These are phyloP conservation scores for Lepiota subincarnata DNA, from an alignment of 768 basidiomycete genomes.

Conservation along the genomic window DNA sequence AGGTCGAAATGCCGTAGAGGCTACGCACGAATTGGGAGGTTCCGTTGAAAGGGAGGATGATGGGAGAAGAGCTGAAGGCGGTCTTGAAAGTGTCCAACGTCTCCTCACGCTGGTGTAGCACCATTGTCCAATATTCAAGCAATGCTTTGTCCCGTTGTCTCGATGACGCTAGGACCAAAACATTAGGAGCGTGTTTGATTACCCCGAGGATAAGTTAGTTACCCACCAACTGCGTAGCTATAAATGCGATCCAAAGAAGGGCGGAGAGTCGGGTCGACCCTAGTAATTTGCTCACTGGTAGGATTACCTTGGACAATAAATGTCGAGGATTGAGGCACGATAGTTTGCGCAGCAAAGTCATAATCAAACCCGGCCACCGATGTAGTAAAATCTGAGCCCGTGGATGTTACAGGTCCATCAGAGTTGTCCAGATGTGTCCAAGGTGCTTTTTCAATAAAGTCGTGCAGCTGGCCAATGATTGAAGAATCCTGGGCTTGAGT, in stretches of 20 bases:
- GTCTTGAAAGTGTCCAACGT: slow-evolving; percentile 46
- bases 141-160: slow-evolving; percentile 46
- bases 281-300: slow-evolving; percentile 36
- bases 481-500: slow-evolving; percentile 45
- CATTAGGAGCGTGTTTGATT: slow-evolving; percentile 5
- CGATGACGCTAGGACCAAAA: slow-evolving; percentile 44
- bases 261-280: slow-evolving; percentile 34
- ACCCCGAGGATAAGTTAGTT: background rate
- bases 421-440: slow-evolving; percentile 38
- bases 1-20: slow-evolving; percentile 37
- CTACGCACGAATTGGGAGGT: slow-evolving; percentile 33
- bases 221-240: slow-evolving; percentile 53
- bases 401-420: slow-evolving; percentile 37
- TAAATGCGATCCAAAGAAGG: slow-evolving; percentile 55
- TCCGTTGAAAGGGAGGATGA: slow-evolving; percentile 58
- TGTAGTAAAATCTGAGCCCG: slow-evolving; percentile 34
- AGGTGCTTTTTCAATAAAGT: slow-evolving; percentile 43
- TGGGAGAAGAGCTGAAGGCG: slow-evolving; percentile 40
- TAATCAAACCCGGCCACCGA: slow-evolving; percentile 49
- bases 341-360: slow-evolving; percentile 55
- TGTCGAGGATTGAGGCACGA: slow-evolving; percentile 37
- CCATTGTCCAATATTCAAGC: slow-evolving; percentile 49
- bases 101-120: slow-evolving; percentile 39
- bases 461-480: slow-evolving; percentile 34
- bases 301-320: slow-evolving; percentile 48